These are phyloP conservation scores for Acaromyces ingoldii DNA, from an alignment of 1,284 basidiomycete genomes.

Conservation along the genomic window DNA sequence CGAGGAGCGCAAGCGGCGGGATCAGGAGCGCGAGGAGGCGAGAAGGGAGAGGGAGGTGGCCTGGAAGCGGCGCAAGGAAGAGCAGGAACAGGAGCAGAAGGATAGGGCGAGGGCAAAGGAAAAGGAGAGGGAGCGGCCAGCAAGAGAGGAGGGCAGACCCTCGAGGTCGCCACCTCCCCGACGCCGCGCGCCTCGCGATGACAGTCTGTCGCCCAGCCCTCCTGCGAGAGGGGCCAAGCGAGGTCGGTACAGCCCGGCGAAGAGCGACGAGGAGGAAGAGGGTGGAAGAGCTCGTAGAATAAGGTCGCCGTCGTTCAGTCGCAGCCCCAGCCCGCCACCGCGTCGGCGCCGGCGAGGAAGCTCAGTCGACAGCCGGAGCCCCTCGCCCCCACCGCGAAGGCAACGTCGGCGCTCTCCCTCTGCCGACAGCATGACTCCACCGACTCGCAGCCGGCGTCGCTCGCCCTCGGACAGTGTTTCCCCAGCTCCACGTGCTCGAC, in stretches of 20 bases:
- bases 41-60: constrained; percentile 51
- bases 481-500: not conserved
- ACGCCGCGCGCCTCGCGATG: not conserved
- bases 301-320: not conserved
- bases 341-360: too few relatives aligned
- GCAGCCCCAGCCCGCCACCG: too few relatives aligned
- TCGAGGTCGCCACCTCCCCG: not conserved
- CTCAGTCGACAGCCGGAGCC: too few relatives aligned
- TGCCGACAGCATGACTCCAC: too few relatives aligned
- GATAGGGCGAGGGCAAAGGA: not conserved
- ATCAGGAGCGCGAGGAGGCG: constrained; percentile 58
- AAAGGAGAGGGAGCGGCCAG: not conserved
- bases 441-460: not conserved
- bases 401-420: too few relatives aligned
- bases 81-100: not conserved
- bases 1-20: constrained; percentile 60
- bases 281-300: not conserved
- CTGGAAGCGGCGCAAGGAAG: constrained; percentile 2
- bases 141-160: not conserved
- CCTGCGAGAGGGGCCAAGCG: not conserved
- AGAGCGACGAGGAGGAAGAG: not conserved
- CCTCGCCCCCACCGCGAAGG: too few relatives aligned
- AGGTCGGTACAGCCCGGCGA: not conserved
- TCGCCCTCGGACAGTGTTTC: not conserved
- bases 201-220: not conserved